These are phyloP conservation scores for Gaeumannomyces tritici DNA, from an alignment of 2,329 filamentous ascomycete species.

Conservation along the genomic window DNA sequence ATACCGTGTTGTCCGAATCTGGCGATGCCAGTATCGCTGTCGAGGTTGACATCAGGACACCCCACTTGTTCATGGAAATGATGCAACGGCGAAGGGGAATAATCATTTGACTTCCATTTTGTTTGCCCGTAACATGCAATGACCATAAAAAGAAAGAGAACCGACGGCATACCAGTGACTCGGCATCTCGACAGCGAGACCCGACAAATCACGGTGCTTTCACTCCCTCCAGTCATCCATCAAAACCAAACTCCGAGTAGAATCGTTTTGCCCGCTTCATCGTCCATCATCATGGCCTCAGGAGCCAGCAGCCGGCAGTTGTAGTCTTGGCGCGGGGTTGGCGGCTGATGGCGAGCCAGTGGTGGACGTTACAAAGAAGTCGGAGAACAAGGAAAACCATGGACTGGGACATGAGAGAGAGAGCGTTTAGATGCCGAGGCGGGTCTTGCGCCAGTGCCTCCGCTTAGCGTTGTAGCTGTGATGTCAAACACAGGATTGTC, in stretches of 20 bases:
- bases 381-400: neutral
- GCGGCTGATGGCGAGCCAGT: neutral
- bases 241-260: constrained; percentile 4
- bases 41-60: neutral
- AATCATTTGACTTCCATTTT: constrained; percentile 3
- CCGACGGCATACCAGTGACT: neutral
- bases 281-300: neutral
- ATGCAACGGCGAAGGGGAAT: neutral
- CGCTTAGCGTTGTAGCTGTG: constrained; percentile 98
- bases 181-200: neutral
- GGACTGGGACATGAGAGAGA: constrained; percentile 10
- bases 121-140: constrained; percentile 4
- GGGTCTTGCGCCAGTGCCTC: constrained; percentile 99
- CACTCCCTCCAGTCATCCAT: constrained; percentile 1
- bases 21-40: neutral
- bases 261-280: neutral
- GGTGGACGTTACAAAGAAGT: neutral
- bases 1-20: no score
- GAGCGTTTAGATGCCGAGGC: constrained; percentile 85
- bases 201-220: neutral
- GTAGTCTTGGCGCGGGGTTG: neutral
- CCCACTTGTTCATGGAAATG: neutral
- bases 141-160: constrained; percentile 2
- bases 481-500: neutral
- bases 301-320: neutral